Evolutionary conservation across 805 yeast species (phyloP).

Genomic region (Myxozyma kluyveri): DNA sequence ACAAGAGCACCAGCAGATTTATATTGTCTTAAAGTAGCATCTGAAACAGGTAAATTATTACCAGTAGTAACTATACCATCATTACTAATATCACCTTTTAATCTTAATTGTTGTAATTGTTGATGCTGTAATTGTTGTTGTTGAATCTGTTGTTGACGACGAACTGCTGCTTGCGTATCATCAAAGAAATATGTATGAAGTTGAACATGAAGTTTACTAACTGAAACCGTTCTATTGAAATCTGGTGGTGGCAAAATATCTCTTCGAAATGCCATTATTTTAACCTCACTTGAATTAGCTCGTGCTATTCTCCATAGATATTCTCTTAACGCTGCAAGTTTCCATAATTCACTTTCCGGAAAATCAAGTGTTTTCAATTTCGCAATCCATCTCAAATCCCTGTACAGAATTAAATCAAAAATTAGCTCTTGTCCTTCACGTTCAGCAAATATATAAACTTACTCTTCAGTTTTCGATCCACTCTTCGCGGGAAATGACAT

Average conservation of each 20-base stretch:
- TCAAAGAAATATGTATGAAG: constrained; percentile 29
- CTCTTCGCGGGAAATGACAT: constrained; percentile 14
- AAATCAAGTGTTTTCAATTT: constrained; percentile 72
- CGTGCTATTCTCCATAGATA: constrained; percentile 59
- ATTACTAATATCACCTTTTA: not conserved
- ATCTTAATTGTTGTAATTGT: not conserved
- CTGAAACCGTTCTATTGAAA: constrained; percentile 9
- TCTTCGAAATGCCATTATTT: not conserved
- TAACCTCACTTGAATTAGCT: constrained; percentile 14
- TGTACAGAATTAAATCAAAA: constrained; percentile 35
- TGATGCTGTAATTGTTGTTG: not conserved
- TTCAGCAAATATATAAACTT: too few relatives aligned
- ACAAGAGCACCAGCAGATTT: constrained; percentile 18
- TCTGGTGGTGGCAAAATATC: constrained; percentile 3
- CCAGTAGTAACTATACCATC: not conserved
- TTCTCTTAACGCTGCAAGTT: constrained; percentile 65
- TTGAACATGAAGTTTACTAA: constrained; percentile 23
- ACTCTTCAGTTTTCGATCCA: constrained; percentile 23
- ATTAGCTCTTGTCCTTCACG: too few relatives aligned
- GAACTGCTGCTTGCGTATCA: constrained; percentile 22
- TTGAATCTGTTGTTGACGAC: constrained; percentile 7
- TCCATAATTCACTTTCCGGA: constrained; percentile 74
- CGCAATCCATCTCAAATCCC: constrained; percentile 71
- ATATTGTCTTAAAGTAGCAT: constrained; percentile 9
- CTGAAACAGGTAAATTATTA: constrained; percentile 4